Evolutionary conservation across 129 eudicot species (phyloP), one percentile per base, ranked within the genome.

Genomic region (Solidago caesia): DNA sequence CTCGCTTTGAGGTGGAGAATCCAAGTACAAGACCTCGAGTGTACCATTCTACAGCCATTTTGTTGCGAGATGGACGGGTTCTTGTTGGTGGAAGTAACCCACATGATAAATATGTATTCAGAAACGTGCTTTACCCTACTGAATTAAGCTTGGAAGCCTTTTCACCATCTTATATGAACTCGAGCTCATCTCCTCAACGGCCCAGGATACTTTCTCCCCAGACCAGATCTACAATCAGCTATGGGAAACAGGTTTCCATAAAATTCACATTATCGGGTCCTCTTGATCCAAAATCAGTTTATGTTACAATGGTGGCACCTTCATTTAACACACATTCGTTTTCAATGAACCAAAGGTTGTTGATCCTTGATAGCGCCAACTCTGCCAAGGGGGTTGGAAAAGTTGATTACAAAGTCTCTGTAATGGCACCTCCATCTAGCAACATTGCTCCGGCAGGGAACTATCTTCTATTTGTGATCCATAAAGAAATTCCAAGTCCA

Each of bases 31-130:
- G 75, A 33, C 87, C 92, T 5, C 66, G 92, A 13, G 68, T 87
- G 74, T 87, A 87, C 83, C 89, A 87, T 62, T 87, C 89, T 4
- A 74, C 89, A 0, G 89, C 89, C 1, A 9, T 80, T 42, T 48
- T 87, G 60, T 70, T 87, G 8, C 68, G 85, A 5, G 92, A 87
- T 63, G 89, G 92, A 26, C 72, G 92, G 58, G 81, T 87, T 45
- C 74, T 87, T n/a, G 85, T 87, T 61, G 85, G 85, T 64, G 92
- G 89, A 8, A 82, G 84, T 57, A 90, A 90, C 43, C 87, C 96
- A 0, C 89, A 87, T 27, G 53, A 14, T 5, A 48, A 57, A 7
- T 87, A 90, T 26, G 77, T 81, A 4, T 90, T 90, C 44, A 72
- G 80, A 2, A 78, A 78, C 1, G 90, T 87, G 1, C 60, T 76